phyloP scores from a whole-genome alignment of 257 asterid species.

The Mentha longifolia region DNA sequence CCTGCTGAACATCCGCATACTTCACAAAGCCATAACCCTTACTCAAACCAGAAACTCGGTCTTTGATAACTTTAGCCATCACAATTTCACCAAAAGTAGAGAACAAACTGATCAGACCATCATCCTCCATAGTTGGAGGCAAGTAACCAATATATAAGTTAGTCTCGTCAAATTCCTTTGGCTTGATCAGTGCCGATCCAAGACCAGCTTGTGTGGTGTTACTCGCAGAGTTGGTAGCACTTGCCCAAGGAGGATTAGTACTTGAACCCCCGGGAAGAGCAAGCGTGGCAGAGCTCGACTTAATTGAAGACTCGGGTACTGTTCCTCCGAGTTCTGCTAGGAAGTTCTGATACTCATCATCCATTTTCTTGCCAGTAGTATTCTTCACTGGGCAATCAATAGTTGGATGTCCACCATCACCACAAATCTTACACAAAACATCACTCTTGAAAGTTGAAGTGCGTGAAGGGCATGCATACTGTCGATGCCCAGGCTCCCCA shows the following conservation, averaged over 20 bases:
- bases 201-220: conserved; percentile 59
- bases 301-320: conserved; percentile 66
- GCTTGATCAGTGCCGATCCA: conserved; percentile 60
- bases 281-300: conserved; percentile 56
- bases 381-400: conserved; percentile 92
- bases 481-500: conserved; percentile 96
- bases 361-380: conserved; percentile 98
- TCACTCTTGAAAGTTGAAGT: conserved; percentile 88
- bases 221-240: conserved; percentile 44
- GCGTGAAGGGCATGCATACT: conserved; percentile 91
- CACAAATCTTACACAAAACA: conserved; percentile 88
- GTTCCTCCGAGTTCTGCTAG: conserved; percentile 96
- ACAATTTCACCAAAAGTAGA: conserved; percentile 89
- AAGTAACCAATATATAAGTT: conserved; percentile 85
- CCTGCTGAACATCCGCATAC: conserved; percentile 84
- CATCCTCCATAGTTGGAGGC: conserved; percentile 94
- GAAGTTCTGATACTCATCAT: conserved; percentile 92
- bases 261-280: conserved; percentile 74
- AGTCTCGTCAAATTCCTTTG: conserved; percentile 90
- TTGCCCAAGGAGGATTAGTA: conserved; percentile 85
- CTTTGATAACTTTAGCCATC: conserved; percentile 97
- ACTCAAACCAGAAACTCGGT: conserved; percentile 71
- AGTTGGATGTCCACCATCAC: conserved; percentile 98
- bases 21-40: conserved; percentile 97
- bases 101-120: conserved; percentile 76